phyloP scores from a whole-genome alignment of 2,329 filamentous ascomycete species.

The Dothidotthia symphoricarpi region DNA sequence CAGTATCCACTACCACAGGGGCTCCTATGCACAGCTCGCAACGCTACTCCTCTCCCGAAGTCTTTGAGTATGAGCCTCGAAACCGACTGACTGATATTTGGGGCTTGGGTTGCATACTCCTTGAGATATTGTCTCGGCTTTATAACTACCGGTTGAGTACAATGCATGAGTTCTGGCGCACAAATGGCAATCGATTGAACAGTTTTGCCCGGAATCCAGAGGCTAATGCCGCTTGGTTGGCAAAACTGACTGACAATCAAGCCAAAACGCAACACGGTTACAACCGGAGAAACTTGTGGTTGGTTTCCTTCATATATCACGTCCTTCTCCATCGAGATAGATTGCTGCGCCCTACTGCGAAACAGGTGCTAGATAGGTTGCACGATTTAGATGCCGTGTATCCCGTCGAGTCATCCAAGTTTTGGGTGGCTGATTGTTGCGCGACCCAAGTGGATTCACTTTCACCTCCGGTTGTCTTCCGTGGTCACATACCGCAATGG shows the following conservation, averaged over 20 bases:
- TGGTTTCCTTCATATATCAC: not conserved
- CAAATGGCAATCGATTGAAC: slow-evolving; percentile 7
- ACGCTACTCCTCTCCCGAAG: slow-evolving; percentile 21
- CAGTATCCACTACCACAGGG: slow-evolving; percentile 13
- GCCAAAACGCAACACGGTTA: too few species aligned
- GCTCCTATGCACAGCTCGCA: slow-evolving; percentile 8
- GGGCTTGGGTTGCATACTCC: slow-evolving; percentile 15
- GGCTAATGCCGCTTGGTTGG: slow-evolving; percentile 4
- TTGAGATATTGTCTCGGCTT: slow-evolving; percentile 16
- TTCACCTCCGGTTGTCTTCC: too few species aligned
- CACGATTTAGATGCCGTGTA: not conserved
- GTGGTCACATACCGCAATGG: too few species aligned
- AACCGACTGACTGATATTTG: slow-evolving; percentile 18
- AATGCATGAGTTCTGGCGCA: slow-evolving; percentile 8
- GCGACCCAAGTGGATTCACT: too few species aligned
- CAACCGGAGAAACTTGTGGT: not conserved
- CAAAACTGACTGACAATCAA: too few species aligned
- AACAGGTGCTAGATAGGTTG: not conserved
- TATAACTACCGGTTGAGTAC: slow-evolving; percentile 1
- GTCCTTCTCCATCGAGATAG: not conserved
- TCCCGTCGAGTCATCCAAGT: too few species aligned
- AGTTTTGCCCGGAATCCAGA: slow-evolving; percentile 15
- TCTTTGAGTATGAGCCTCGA: slow-evolving; percentile 8
- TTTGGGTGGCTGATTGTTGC: too few species aligned
- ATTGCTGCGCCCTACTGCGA: not conserved